phyloP scores from a whole-genome alignment of 805 yeast genomes.

The Lipomyces mesembrius region DNA sequence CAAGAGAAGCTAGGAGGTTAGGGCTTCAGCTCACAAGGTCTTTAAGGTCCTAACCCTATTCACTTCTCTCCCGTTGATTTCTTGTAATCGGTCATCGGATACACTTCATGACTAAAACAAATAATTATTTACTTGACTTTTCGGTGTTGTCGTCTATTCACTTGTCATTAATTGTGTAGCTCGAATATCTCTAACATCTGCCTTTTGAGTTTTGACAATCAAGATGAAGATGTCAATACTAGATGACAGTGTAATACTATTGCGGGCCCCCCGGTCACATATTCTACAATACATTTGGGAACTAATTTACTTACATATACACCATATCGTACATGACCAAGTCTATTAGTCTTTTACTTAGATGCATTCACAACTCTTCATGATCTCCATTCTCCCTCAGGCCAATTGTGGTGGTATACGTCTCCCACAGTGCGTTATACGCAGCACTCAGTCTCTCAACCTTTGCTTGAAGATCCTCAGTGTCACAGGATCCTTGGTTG shows the following conservation, averaged over 20 bases:
- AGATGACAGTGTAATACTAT: background rate
- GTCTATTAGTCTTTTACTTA: background rate
- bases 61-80: no score
- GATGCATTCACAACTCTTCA: background rate
- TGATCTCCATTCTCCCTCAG: background rate
- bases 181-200: background rate
- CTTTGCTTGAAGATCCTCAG: slow-evolving; percentile 24
- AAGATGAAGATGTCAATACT: background rate
- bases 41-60: background rate
- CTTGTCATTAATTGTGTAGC: background rate
- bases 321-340: background rate
- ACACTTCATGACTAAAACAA: no score
- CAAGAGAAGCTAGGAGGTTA: no score
- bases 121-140: no score
- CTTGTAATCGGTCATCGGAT: no score
- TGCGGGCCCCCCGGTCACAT: background rate
- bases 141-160: no score
- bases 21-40: no score
- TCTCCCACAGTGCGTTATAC: slow-evolving; percentile 40
- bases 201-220: background rate
- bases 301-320: background rate
- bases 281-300: no score
- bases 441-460: slow-evolving; percentile 31
- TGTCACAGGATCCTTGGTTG: background rate
- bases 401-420: slow-evolving; percentile 2